Evolutionary conservation across 2,329 filamentous ascomycete species (phyloP).

Genomic region (Botrytis cinerea): DNA sequence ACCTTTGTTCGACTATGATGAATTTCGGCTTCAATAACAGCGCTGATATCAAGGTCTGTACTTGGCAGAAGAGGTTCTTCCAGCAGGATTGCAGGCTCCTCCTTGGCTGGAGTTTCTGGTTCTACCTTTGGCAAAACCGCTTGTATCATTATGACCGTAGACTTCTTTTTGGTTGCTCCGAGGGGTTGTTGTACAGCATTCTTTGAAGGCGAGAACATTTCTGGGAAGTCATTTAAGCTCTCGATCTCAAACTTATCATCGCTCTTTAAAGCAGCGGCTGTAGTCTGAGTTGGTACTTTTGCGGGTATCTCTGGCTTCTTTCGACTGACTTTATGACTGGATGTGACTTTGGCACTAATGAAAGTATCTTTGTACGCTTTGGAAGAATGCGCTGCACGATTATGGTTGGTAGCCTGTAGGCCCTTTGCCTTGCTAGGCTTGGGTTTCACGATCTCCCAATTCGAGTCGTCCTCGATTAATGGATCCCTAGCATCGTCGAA

Average conservation of each 20-base stretch:
- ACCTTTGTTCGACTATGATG: not conserved
- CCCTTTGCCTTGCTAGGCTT: not conserved
- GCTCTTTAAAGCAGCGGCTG: not conserved
- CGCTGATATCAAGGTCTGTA: not conserved
- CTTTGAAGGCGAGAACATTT: not conserved
- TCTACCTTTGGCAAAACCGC: not conserved
- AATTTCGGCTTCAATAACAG: too few relatives aligned
- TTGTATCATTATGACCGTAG: not conserved
- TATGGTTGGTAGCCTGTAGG: not conserved
- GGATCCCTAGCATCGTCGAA: slow-evolving; percentile 2
- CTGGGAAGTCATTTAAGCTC: not conserved
- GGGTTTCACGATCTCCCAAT: slow-evolving; percentile 18
- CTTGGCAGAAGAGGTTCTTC: not conserved
- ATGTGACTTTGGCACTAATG: not conserved
- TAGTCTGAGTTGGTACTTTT: not conserved
- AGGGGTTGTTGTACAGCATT: not conserved
- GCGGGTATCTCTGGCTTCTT: not conserved
- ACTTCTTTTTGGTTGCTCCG: too few relatives aligned
- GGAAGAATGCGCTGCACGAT: not conserved
- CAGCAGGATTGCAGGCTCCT: not conserved
- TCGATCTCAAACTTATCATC: not conserved
- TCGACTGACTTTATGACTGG: not conserved
- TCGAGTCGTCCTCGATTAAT: not conserved
- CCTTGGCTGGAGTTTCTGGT: not conserved
- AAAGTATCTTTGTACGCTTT: not conserved